Base-by-base conservation (phyloP, 2,329 filamentous ascomycete species). In the Colletotrichum sublineola region DNA sequence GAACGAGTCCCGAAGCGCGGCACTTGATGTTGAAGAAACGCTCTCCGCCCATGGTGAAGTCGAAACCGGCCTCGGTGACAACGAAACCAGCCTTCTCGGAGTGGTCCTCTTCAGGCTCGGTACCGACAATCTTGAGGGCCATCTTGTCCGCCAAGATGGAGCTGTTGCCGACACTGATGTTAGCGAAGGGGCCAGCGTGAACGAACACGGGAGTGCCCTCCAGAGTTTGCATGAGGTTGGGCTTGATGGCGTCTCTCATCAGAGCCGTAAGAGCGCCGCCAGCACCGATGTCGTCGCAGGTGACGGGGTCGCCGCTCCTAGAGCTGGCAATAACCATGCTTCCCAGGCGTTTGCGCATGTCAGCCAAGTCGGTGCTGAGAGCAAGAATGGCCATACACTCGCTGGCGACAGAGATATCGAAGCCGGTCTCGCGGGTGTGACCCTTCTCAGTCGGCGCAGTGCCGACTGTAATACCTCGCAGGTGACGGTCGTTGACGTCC, bases 11-110 rank as follows among this genome's bases (percentile, higher is more conserved):
- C 7, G 96, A 98, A 12, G 95, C 93, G 73, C 96, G 93, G 86
- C 96, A 98, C 88, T 99, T 99, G 88, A 99, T 98, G 87, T 99
- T 98, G 91, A 99, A 98, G 89, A 99, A 99, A 64, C 96, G 93
- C 88, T 99, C 96, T 75, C 96, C 96, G 75, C 96, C 96, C 96
- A 99, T 99, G 78, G 96, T 98, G 85, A 99, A 99, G 84, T 99
- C 96, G 82, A 99, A 99, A 12, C 96, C 96, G 65, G 96, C 96
- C 83, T 99, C 96, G 1, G 96, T 99, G 48, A 99, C 92, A 31
- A 98, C 96, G 78, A 96, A 98, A 12, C 96, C 96, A 40, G 93
- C 90, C 87, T 96, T 96, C 77, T 91, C 86, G 63, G 90, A 86
- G 79, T 95, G 90, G 77, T 97, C 90, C 85, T 98, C 96, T 75